Evolutionary conservation across 495 filamentous ascomycete species (phyloP), one percentile per base, ranked within the genome.

Genomic region (Jackrogersella minutella): DNA sequence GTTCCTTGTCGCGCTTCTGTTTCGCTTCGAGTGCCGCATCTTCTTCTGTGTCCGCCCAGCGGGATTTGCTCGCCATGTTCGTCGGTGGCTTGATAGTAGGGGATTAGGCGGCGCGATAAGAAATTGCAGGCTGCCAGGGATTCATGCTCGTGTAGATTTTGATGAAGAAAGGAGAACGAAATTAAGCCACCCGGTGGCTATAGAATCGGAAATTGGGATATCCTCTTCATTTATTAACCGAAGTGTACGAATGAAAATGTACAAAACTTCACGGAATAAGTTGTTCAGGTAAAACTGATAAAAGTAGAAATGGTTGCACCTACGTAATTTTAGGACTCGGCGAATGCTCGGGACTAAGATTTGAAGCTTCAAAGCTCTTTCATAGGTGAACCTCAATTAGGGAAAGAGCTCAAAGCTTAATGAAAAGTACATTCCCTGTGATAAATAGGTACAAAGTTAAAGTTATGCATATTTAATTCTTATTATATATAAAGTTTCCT

Each of bases 21-120:
- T 89, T 86, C 14, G 88, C 90, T 64, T 91, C 83, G 44, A 87
- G 78, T 14, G 85, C 90, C 22, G 87, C 85, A 58, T 94, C 91
- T 64, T 92, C 92, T 57, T 86, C 88, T 55, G 89, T 86, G 72
- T 92, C 83, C 59, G 91, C 92, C 95, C 95, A 99, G 70, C 95
- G 88, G 39, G 94, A 97, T 66, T 82, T 85, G 73, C 80, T 81
- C 54, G 88, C 83, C 90, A 92, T 93, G 28, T 59, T 64, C 54
- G 37, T 63, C 5, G 33, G 16, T 71, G 36, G 33, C 13, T 63
- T 22, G 31, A 22, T 52, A 24, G 51, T n/a, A 22, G 24, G 33
- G n/a, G 43, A 26, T 58, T 36, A 52, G 49, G 44, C 17, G 30
- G 44, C 40, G 36, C 24, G 41, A 46, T 56, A 52, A 30, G 44